Evolutionary conservation across 768 basidiomycete species (phyloP), one percentile per base, ranked within the genome.

Genomic region (Dioszegia crocea): DNA sequence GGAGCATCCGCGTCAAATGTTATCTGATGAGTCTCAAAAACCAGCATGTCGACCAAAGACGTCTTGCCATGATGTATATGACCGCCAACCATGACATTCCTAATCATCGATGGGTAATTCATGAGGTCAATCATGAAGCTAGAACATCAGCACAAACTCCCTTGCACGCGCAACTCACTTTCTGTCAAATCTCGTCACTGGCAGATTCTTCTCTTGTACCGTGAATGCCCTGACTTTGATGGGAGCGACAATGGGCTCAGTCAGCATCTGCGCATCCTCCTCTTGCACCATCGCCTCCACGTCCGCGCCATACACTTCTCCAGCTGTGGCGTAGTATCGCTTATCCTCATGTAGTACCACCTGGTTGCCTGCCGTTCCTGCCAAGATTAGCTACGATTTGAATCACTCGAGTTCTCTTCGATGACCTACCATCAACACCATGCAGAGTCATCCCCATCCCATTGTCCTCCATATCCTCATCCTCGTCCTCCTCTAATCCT

Each of bases 31-130:
- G 96, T 99, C 79, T 98, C 92, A 65, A 90, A 88, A 6, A 93
- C 86, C 59, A 99, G 83, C 91, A 97, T 97, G 76, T 99, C 96
- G 84, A 99, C 80, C 47, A 99, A 80, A 1, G 91, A 87, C 0
- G 96, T 97, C 80, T 99, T 99, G 68, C 96, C 96, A 70, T 99
- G 96, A 71, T 99, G 96, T 49, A 99, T 79, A 72, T 98, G 94
- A 14, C 96, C 96, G 16, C 93, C 93, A 17, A 99, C 83, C 51
- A 91, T 91, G 26, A 99, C 88, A 76, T 98, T 98, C 51, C 96
- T 85, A 73, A 97, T 84, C 86, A 92, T 94, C 56, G 91, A 88
- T 24, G 92, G 93, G 76, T 91, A 89, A 11, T 83, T 82, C 70
- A 89, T 88, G 84, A 96, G 85, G 70, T 88, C 92, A 70, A 98